A percentile compares a stretch with the other conserved stretches of the same genome.
These are phyloP conservation scores for Macroventuria anomochaeta DNA, from an alignment of 2,329 filamentous ascomycete species.

Conservation along the genomic window DNA sequence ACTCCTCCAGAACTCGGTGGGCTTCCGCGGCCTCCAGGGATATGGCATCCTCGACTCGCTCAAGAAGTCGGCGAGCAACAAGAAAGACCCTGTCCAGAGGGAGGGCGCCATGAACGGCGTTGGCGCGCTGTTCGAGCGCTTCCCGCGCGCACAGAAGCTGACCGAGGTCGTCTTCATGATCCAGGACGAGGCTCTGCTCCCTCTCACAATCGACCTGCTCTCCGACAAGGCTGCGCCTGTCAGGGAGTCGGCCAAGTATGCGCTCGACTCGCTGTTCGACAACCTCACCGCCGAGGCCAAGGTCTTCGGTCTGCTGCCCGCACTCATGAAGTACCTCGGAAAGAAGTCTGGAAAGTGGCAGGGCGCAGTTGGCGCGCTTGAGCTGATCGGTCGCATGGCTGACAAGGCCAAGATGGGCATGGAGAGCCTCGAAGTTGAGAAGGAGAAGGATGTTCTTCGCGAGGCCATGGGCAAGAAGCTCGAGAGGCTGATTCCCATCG, in stretches of 20 bases:
- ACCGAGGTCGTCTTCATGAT: slow-evolving; percentile 82
- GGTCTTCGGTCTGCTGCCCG: slow-evolving; percentile 80
- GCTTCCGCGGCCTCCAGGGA: slow-evolving; percentile 65
- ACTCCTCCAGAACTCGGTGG: slow-evolving; percentile 68
- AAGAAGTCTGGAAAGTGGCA: slow-evolving; percentile 97
- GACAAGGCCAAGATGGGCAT: slow-evolving; percentile 89
- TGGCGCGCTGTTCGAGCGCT: slow-evolving; percentile 89
- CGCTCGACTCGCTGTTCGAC: slow-evolving; percentile 84
- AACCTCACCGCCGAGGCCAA: slow-evolving; percentile 82
- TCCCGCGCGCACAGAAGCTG: slow-evolving; percentile 76
- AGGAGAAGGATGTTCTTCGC: slow-evolving; percentile 86
- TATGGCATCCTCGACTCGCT: slow-evolving; percentile 69
- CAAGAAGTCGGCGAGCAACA: slow-evolving; percentile 83
- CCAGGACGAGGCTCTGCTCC: slow-evolving; percentile 77
- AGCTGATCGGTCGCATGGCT: slow-evolving; percentile 89
- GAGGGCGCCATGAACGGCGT: slow-evolving; percentile 96
- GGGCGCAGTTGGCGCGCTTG: slow-evolving; percentile 85
- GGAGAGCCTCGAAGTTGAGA: slow-evolving; percentile 82
- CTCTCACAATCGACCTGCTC: slow-evolving; percentile 79
- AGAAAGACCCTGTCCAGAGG: slow-evolving; percentile 85
- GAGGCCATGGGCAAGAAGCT: slow-evolving; percentile 89
- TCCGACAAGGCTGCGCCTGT: slow-evolving; percentile 90
- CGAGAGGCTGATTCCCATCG: slow-evolving; percentile 85
- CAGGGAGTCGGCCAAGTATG: slow-evolving; percentile 91
- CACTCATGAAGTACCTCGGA: slow-evolving; percentile 74